phyloP scores from a whole-genome alignment of 202 grass and related monocot genomes.

The Carex sylvatica region DNA sequence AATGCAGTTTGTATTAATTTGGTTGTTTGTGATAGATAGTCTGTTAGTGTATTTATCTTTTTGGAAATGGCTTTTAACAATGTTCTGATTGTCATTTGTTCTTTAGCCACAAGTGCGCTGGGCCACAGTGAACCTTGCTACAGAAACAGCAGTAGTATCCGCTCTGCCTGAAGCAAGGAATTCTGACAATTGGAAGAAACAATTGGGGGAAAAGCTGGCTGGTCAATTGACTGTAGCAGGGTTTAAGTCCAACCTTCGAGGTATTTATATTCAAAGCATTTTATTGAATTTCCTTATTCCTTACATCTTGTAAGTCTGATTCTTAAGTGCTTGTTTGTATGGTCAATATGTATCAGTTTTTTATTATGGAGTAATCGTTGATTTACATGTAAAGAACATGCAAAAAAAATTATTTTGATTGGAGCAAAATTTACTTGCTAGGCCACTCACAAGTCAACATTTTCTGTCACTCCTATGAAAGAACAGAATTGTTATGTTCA shows the following conservation, averaged over 20 bases:
- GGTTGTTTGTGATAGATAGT: background rate
- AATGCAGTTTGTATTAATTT: slow-evolving; percentile 12
- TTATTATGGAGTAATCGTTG: background rate
- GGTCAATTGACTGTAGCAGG: slow-evolving; percentile 62
- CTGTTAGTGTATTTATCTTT: slow-evolving; percentile 6
- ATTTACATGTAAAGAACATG: background rate
- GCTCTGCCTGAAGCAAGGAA: slow-evolving; percentile 41
- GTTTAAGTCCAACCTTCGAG: slow-evolving; percentile 89
- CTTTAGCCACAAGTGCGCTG: slow-evolving; percentile 65
- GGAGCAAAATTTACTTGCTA: slow-evolving; percentile 1
- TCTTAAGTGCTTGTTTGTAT: background rate
- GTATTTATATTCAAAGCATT: slow-evolving; percentile 28
- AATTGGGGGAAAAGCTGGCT: slow-evolving; percentile 78
- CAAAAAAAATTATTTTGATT: background rate
- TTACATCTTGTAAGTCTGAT: background rate
- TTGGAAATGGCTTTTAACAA: background rate
- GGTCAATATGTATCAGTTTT: background rate
- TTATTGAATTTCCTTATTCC: background rate
- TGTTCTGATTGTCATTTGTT: slow-evolving; percentile 24
- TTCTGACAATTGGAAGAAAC: slow-evolving; percentile 68
- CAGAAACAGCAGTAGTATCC: slow-evolving; percentile 84
- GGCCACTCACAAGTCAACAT: background rate
- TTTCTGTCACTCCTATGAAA: background rate
- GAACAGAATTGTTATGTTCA: background rate
- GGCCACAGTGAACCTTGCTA: slow-evolving; percentile 89